Evolutionary conservation across 306 rosid genomes (phyloP).

Genomic region (Citrullus mucosospermus): DNA sequence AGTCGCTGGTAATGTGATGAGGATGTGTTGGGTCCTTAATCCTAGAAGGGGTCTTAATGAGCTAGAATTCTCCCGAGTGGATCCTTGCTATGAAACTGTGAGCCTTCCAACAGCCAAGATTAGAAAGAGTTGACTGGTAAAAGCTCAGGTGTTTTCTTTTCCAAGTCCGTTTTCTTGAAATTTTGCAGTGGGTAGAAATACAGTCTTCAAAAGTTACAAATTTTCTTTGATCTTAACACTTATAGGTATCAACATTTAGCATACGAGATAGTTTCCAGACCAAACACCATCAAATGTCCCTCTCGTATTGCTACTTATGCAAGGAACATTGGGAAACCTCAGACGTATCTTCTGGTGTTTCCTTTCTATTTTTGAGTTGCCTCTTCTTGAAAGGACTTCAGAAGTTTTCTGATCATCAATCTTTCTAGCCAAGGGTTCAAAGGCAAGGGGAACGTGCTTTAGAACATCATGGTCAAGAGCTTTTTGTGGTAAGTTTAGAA

Average conservation of each 20-base stretch:
- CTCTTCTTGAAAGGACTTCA: neutral
- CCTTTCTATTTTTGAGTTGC: neutral
- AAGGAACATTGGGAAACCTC: neutral
- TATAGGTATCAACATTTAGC: neutral
- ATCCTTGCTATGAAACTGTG: neutral
- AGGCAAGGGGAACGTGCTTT: neutral
- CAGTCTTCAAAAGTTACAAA: neutral
- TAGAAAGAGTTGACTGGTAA: neutral
- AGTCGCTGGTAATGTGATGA: neutral
- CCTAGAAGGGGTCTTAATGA: neutral
- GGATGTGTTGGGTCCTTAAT: neutral
- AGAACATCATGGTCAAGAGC: neutral
- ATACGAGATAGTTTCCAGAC: neutral
- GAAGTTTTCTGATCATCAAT: neutral
- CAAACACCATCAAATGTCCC: neutral
- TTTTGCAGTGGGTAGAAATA: neutral
- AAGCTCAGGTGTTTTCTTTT: neutral
- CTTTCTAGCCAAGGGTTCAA: neutral
- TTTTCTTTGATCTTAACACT: neutral
- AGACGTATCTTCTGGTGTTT: neutral
- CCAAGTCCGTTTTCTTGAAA: neutral
- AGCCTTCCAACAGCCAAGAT: neutral
- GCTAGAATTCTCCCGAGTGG: neutral
- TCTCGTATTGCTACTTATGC: neutral
- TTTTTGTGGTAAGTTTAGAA: neutral